A percentile compares a stretch with the other conserved stretches of the same genome.
Evolutionary conservation across 164 flowering plant species (phyloP).

Genomic region (Protea cynaroides): DNA sequence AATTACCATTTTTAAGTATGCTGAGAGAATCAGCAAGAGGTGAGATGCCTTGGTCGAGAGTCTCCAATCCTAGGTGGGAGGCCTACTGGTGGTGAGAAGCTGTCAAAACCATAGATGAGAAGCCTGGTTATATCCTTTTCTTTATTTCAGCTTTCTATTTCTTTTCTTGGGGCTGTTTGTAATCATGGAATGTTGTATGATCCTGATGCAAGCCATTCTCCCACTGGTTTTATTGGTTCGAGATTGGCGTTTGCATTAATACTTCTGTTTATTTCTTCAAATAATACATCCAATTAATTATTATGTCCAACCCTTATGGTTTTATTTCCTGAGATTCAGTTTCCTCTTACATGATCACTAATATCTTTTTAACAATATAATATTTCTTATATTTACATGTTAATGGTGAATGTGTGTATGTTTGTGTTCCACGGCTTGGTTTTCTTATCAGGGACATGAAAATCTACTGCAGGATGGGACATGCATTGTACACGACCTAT

Average conservation of each 20-base stretch:
- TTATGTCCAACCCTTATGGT: not conserved
- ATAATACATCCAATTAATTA: not conserved
- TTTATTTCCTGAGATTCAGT: not conserved
- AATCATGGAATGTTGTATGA: too few relatives aligned
- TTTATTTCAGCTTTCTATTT: too few relatives aligned
- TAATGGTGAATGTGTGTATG: not conserved
- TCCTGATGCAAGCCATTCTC: too few relatives aligned
- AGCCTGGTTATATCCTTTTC: too few relatives aligned
- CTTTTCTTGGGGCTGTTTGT: too few relatives aligned
- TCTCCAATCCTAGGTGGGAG: too few relatives aligned
- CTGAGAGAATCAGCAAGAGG: too few relatives aligned
- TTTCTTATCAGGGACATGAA: not conserved
- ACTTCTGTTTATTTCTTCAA: not conserved
- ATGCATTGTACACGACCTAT: conserved; percentile 94
- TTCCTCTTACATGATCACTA: not conserved
- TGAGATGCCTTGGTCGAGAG: too few relatives aligned
- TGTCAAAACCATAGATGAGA: too few relatives aligned
- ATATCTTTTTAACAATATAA: not conserved
- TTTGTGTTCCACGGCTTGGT: not conserved
- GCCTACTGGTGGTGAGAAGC: too few relatives aligned
- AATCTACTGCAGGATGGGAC: conserved; percentile 66
- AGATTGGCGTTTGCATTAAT: not conserved
- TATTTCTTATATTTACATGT: conserved; percentile 1
- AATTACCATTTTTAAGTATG: too few relatives aligned
- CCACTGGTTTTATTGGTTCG: too few relatives aligned